Conservation (phyloP, 2,329 filamentous ascomycete genomes). For the Cladosporium austrohemisphaericum region DNA sequence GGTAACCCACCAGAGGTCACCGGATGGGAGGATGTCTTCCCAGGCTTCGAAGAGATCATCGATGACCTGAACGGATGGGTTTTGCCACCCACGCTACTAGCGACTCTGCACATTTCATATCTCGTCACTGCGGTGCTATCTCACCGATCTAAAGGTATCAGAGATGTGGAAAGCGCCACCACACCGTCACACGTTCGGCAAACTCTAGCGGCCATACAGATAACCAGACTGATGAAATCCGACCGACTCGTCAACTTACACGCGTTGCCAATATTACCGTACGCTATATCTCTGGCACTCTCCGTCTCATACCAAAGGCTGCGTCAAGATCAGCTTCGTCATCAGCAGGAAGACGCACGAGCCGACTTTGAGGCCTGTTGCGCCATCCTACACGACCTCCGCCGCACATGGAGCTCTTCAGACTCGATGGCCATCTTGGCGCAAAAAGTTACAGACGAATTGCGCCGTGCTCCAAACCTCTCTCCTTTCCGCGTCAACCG, state of each 20-base stretch:
- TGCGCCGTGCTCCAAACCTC: slow-evolving; percentile 27
- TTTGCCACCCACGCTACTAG: slow-evolving; percentile 36
- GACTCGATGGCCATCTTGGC: slow-evolving; percentile 42
- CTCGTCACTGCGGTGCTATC: slow-evolving; percentile 56
- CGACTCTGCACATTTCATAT: slow-evolving; percentile 54
- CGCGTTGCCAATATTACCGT: slow-evolving; percentile 54
- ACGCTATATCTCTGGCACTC: slow-evolving; percentile 53
- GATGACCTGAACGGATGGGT: slow-evolving; percentile 37
- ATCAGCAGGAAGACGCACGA: slow-evolving; percentile 46
- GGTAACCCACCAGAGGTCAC: slow-evolving; percentile 38
- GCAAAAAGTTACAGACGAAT: slow-evolving; percentile 31
- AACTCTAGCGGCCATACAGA: slow-evolving; percentile 53
- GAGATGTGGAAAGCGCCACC: slow-evolving; percentile 40
- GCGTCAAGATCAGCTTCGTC: slow-evolving; percentile 48
- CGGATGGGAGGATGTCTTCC: slow-evolving; percentile 47
- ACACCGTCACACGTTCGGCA: slow-evolving; percentile 51
- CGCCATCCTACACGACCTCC: slow-evolving; percentile 41
- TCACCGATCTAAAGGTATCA: slow-evolving; percentile 47
- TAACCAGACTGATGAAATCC: slow-evolving; percentile 47
- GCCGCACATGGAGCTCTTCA: slow-evolving; percentile 44
- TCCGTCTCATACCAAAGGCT: slow-evolving; percentile 56
- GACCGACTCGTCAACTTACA: slow-evolving; percentile 44
- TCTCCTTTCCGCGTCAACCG: slow-evolving; percentile 26
- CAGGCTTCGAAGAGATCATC: slow-evolving; percentile 45
- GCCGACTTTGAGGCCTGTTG: slow-evolving; percentile 45